Evolutionary conservation across 805 yeast genomes (phyloP).

Genomic region (Barnettozyma sucrosica): DNA sequence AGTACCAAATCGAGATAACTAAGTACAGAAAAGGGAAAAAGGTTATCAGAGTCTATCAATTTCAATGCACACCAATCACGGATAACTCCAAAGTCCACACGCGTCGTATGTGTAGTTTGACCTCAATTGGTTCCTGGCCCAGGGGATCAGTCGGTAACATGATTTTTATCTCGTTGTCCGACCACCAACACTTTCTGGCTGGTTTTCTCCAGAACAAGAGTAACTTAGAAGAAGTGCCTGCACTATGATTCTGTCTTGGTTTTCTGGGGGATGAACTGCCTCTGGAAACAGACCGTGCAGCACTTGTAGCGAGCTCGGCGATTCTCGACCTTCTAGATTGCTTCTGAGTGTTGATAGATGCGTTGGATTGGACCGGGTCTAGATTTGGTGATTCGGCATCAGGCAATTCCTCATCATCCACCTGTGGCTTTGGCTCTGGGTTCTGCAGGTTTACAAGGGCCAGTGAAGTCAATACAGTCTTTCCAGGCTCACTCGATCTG

Average conservation of each 20-base stretch:
- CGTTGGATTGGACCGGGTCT: constrained; percentile 38
- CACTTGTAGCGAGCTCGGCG: constrained; percentile 53
- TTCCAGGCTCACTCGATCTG: constrained; percentile 79
- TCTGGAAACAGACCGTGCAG: constrained; percentile 50
- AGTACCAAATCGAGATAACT: background rate
- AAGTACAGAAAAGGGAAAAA: no score
- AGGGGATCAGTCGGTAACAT: constrained; percentile 29
- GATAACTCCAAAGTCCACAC: constrained; percentile 96
- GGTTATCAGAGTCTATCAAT: background rate
- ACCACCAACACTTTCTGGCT: constrained; percentile 99
- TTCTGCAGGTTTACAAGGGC: constrained; percentile 58
- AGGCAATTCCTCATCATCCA: constrained; percentile 8
- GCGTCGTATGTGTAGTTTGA: constrained; percentile 80
- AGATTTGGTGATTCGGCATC: constrained; percentile 32
- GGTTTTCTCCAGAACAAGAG: constrained; percentile 95
- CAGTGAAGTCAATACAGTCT: constrained; percentile 81
- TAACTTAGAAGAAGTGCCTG: constrained; percentile 51
- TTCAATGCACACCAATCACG: constrained; percentile 70
- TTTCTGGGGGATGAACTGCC: constrained; percentile 13
- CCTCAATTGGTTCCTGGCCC: constrained; percentile 32
- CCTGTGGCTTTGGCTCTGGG: constrained; percentile 21
- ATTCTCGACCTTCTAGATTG: constrained; percentile 49
- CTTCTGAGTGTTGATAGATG: constrained; percentile 20
- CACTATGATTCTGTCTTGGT: constrained; percentile 26
- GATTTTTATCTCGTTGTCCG: constrained; percentile 49